A percentile compares a stretch with the other conserved stretches of the same genome.
phyloP scores from a whole-genome alignment of 305 asterid genomes.

The Caryopteris hybrid region DNA sequence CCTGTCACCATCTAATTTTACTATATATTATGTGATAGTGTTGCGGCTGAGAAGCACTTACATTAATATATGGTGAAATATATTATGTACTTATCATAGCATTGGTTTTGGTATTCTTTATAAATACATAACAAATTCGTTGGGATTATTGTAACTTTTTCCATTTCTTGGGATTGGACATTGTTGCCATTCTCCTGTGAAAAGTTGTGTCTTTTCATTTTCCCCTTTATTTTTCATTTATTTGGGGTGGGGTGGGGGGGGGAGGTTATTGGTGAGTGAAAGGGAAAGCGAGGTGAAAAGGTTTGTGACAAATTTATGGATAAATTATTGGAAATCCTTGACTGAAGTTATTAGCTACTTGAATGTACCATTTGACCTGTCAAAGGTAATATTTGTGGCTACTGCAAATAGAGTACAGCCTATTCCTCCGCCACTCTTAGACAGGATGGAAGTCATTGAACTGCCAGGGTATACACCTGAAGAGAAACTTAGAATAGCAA shows the following conservation, averaged over 20 bases:
- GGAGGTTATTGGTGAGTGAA: too few relatives aligned
- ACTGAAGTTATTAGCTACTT: conserved; percentile 65
- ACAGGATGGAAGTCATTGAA: conserved; percentile 99
- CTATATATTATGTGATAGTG: not conserved
- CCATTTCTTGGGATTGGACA: conserved; percentile 4
- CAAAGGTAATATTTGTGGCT: conserved; percentile 96
- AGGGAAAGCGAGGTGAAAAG: too few relatives aligned
- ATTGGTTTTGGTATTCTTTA: not conserved
- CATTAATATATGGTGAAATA: not conserved
- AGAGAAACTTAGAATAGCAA: conserved; percentile 92
- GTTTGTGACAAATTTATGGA: conserved; percentile 3
- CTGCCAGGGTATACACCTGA: conserved; percentile 99
- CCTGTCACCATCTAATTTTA: conserved; percentile 35
- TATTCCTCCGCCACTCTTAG: conserved; percentile 89
- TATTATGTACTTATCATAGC: not conserved
- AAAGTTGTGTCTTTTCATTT: not conserved
- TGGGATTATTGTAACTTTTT: not conserved
- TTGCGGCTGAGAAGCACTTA: conserved; percentile 11
- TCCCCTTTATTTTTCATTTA: too few relatives aligned
- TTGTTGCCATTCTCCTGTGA: not conserved
- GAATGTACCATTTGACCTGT: conserved; percentile 96
- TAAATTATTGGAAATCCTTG: conserved; percentile 52
- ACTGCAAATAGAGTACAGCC: conserved; percentile 97
- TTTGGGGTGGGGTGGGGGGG: too few relatives aligned
- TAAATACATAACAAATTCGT: not conserved